phyloP scores from a whole-genome alignment of 148 eudicot genomes.

The Silene latifolia region DNA sequence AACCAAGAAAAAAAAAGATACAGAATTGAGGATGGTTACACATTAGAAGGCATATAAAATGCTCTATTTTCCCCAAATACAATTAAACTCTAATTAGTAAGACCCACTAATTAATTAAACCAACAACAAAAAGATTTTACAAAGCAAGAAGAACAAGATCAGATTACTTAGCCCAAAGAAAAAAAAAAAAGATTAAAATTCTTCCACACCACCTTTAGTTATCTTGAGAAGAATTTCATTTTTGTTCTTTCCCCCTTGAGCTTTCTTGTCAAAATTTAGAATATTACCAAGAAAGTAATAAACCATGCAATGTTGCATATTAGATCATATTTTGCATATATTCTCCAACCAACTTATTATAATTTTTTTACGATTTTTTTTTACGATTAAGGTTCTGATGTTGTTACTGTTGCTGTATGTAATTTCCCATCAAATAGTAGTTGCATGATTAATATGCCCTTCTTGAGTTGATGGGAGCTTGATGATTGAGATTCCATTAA shows the following conservation, averaged over 20 bases:
- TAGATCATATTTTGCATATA: slow-evolving; percentile 18
- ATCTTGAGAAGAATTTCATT: background rate
- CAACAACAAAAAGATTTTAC: background rate
- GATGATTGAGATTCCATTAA: slow-evolving; percentile 20
- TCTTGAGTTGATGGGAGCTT: slow-evolving; percentile 25
- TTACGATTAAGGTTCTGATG: background rate
- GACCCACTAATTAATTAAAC: slow-evolving; percentile 11
- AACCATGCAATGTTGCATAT: too few species aligned
- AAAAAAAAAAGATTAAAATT: slow-evolving; percentile 14
- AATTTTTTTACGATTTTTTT: too few species aligned
- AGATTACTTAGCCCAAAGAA: background rate
- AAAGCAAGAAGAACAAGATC: background rate
- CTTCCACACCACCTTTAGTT: background rate
- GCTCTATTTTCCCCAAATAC: slow-evolving; percentile 16
- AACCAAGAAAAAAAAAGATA: background rate
- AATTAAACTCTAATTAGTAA: slow-evolving; percentile 20
- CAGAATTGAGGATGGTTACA: slow-evolving; percentile 13
- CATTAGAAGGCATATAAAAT: slow-evolving; percentile 17
- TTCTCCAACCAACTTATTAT: slow-evolving; percentile 16
- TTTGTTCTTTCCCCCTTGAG: background rate
- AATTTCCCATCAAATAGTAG: background rate
- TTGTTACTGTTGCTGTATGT: too few species aligned
- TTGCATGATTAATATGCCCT: slow-evolving; percentile 1
- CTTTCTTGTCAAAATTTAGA: slow-evolving; percentile 21
- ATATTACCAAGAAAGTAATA: slow-evolving; percentile 22